Evolutionary conservation across 305 asterid genomes (phyloP), one percentile per base, ranked within the genome.

Genomic region (Lippia alba): DNA sequence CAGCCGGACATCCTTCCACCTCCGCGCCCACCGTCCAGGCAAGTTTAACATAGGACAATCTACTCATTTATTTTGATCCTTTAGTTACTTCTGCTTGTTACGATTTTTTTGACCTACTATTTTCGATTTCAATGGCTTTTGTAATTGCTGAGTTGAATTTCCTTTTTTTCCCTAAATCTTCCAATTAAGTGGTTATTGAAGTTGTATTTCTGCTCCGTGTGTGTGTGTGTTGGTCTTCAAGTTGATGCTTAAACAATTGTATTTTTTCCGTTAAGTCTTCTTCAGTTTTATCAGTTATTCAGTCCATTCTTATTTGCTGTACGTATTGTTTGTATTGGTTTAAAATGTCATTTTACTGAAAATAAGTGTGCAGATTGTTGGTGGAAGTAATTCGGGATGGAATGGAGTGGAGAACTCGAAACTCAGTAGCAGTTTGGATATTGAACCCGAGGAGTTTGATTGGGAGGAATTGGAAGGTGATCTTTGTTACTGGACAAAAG

Each of bases 401-500:
- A 81, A 74, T 61, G 78, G 81, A 50, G 72, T 49, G 75, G 91
- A 78, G 53, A 75, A 69, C 67, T 70, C 87, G 57, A 82, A 75
- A 67, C 75, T 69, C 12, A 36, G 80, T 55, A 71, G 63, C 66
- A 76, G 68, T 65, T 74, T 77, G 59, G 87, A 79, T 65, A 66
- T 64, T 65, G 74, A 53, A 71, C 78, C 78, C 61, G 84, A 75
- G 50, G 94, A 85, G 74, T 76, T 84, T 78, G 91, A 84, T 69
- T 89, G 99, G 99, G 66, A 56, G 14, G 89, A 81, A 70, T 70
- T 89, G 49, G 99, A 94, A 73, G 79, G 83, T 40, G 93, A 91
- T 74, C 89, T 94, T 46, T 72, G 74, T 86, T 87, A 87, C 75
- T 94, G 97, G 97, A 87, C 99, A 6, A 87, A 85, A 81, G 64